Conservation (phyloP, 768 basidiomycete genomes). For the Leccinum arenicola region DNA sequence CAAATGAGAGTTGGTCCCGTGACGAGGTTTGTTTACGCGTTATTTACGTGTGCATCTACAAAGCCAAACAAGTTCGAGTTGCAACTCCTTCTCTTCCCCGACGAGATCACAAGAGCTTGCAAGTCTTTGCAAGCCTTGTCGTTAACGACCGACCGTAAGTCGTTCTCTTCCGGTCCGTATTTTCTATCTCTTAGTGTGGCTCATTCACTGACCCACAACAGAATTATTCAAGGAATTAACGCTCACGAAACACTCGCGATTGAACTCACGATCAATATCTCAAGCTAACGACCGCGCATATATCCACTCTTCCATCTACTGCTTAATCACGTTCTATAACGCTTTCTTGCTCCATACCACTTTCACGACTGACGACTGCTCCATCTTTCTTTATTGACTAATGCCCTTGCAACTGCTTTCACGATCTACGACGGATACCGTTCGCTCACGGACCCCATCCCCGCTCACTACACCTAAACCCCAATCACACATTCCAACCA, state of each 20-base stretch:
- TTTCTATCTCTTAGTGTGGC: not conserved
- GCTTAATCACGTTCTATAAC: constrained; percentile 18
- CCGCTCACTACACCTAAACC: constrained; percentile 26
- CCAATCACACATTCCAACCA: constrained; percentile 50
- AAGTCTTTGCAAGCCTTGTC: constrained; percentile 19
- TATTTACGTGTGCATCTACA: constrained; percentile 28
- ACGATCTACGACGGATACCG: constrained; percentile 27
- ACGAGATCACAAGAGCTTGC: constrained; percentile 18
- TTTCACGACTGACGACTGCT: constrained; percentile 11
- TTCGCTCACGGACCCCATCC: constrained; percentile 28
- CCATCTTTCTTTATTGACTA: constrained; percentile 21
- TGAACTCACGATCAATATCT: constrained; percentile 20
- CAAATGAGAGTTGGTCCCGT: constrained; percentile 17
- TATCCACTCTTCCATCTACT: not conserved
- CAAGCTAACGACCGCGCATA: constrained; percentile 24
- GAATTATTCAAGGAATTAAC: constrained; percentile 22
- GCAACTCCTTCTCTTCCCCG: constrained; percentile 17
- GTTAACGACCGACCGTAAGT: constrained; percentile 28
- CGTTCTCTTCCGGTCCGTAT: constrained; percentile 4
- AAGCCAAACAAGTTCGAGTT: constrained; percentile 35
- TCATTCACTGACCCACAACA: not conserved
- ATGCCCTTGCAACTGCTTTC: constrained; percentile 32
- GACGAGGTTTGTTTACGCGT: constrained; percentile 31
- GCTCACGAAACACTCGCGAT: constrained; percentile 26
- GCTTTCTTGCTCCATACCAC: constrained; percentile 23